Conservation (phyloP, 768 basidiomycete genomes). For the Kwoniella sp. region DNA sequence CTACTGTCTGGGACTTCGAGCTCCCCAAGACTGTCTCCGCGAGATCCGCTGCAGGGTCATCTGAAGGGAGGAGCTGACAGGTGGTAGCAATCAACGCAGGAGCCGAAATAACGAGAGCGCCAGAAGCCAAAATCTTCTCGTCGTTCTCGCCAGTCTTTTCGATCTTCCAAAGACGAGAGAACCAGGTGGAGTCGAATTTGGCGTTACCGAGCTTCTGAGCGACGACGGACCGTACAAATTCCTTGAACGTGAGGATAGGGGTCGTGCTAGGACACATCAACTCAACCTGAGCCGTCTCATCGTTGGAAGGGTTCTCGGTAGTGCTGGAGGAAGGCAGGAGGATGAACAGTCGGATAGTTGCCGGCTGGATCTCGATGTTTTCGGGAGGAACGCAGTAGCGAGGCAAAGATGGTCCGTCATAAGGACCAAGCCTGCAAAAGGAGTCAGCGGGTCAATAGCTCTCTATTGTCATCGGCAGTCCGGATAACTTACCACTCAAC, state of each 20-base stretch:
- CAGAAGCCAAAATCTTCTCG: constrained; percentile 16
- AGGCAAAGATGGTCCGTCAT: constrained; percentile 49
- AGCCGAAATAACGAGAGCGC: constrained; percentile 15
- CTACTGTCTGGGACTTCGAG: constrained; percentile 57
- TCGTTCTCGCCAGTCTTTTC: constrained; percentile 18
- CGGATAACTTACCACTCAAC: constrained; percentile 65
- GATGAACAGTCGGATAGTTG: constrained; percentile 35
- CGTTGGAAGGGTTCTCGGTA: constrained; percentile 15
- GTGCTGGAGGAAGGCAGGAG: constrained; percentile 13
- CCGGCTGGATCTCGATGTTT: constrained; percentile 37
- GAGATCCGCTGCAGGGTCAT: constrained; percentile 11
- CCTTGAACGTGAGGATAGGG: constrained; percentile 30
- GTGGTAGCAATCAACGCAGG: constrained; percentile 9
- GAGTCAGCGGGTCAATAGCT: constrained; percentile 3
- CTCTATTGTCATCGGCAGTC: neutral
- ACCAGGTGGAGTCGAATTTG: neutral
- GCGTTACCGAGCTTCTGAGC: constrained; percentile 13
- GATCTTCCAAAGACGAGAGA: constrained; percentile 23
- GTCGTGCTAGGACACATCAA: constrained; percentile 41
- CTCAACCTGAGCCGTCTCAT: constrained; percentile 16
- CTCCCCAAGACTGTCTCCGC: constrained; percentile 54
- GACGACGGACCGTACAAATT: constrained; percentile 24
- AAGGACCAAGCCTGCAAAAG: constrained; percentile 70
- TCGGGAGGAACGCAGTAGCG: constrained; percentile 32
- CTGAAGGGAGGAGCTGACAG: constrained; percentile 1